phyloP scores from a whole-genome alignment of 768 basidiomycete species.

The Mycena sanguinolenta region DNA sequence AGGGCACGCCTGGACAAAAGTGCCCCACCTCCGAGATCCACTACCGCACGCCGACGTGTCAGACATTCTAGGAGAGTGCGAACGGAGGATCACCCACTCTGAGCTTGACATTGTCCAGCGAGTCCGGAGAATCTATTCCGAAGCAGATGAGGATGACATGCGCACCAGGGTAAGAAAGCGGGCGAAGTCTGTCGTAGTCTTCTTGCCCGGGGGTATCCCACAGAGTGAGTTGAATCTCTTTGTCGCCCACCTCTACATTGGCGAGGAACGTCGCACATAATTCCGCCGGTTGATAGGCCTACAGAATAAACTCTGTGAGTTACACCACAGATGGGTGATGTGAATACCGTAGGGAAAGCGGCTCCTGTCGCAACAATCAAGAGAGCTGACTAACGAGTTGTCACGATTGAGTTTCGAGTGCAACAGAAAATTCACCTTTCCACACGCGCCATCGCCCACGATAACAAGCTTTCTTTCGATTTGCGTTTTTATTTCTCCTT shows the following conservation, averaged over 20 bases:
- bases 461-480: slow-evolving; percentile 98
- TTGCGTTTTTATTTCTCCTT: too few relatives aligned
- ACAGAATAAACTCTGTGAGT: too few relatives aligned
- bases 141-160: slow-evolving; percentile 99
- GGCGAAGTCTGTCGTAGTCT: slow-evolving; percentile 98
- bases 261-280: slow-evolving; percentile 99
- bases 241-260: slow-evolving; percentile 97
- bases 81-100: slow-evolving; percentile 75
- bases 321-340: too few relatives aligned
- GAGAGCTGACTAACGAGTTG: slow-evolving; percentile 77
- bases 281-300: slow-evolving; percentile 99
- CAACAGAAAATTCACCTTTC: slow-evolving; percentile 79
- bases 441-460: slow-evolving; percentile 98
- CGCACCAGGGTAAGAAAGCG: slow-evolving; percentile 97
- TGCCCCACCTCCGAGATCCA: slow-evolving; percentile 99
- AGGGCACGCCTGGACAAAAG: slow-evolving; percentile 93
- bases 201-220: slow-evolving; percentile 99
- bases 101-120: slow-evolving; percentile 99
- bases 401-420: not conserved
- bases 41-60: not conserved
- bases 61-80: slow-evolving; percentile 53
- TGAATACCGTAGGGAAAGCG: slow-evolving; percentile 89
- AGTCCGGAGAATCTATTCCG: slow-evolving; percentile 97
- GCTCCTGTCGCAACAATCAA: slow-evolving; percentile 97
- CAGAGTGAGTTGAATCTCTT: slow-evolving; percentile 96